Evolutionary conservation across 495 filamentous ascomycete genomes (phyloP).

Genomic region (Trichoderma reesei): DNA sequence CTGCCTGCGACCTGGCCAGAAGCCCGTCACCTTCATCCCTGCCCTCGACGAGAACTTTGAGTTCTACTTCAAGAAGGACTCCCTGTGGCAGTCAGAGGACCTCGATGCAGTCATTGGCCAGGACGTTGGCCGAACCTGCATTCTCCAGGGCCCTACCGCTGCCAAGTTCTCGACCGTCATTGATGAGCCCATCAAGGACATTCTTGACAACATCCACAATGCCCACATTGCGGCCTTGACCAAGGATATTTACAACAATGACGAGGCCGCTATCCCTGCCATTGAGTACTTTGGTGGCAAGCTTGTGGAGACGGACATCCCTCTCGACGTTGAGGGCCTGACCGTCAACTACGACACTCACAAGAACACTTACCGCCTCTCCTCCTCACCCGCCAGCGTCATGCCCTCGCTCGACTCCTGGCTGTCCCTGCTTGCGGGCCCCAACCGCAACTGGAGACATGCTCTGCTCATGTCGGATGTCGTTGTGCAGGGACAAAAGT

Average conservation of each 20-base stretch:
- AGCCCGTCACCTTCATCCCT: slow-evolving; percentile 93
- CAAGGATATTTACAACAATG: slow-evolving; percentile 66
- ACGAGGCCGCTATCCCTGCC: slow-evolving; percentile 65
- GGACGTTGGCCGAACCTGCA: slow-evolving; percentile 90
- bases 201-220: slow-evolving; percentile 80
- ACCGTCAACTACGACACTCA: slow-evolving; percentile 62
- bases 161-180: slow-evolving; percentile 79
- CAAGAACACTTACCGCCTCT: slow-evolving; percentile 73
- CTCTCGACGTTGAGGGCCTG: slow-evolving; percentile 66
- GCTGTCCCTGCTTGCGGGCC: slow-evolving; percentile 82
- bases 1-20: slow-evolving; percentile 88
- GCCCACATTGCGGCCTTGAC: slow-evolving; percentile 72
- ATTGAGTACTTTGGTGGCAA: slow-evolving; percentile 94
- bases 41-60: slow-evolving; percentile 90
- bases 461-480: slow-evolving; percentile 97
- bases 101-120: slow-evolving; percentile 90
- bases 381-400: slow-evolving; percentile 52
- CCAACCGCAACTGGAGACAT: slow-evolving; percentile 77
- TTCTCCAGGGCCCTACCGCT: slow-evolving; percentile 90
- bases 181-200: slow-evolving; percentile 88
- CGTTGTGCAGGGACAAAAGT: slow-evolving; percentile 89
- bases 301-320: slow-evolving; percentile 52
- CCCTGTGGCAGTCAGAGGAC: slow-evolving; percentile 98
- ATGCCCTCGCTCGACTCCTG: slow-evolving; percentile 74
- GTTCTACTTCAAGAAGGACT: slow-evolving; percentile 99